phyloP scores from a whole-genome alignment of 169 alveolate genomes.

The Theileria sp. region DNA sequence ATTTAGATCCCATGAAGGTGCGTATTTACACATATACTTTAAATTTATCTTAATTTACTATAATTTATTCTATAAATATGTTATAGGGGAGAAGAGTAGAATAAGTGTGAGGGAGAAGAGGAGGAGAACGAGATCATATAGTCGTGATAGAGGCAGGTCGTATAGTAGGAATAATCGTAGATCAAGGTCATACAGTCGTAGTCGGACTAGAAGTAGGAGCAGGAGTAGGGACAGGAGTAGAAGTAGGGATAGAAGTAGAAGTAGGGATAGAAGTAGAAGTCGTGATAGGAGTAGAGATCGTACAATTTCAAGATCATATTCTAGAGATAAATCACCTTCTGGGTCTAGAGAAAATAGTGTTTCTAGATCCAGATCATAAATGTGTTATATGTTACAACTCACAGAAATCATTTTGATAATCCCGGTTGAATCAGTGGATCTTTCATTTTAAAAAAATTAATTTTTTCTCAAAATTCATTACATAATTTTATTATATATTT shows the following conservation, averaged over 20 bases:
- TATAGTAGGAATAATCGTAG: constrained; percentile 31
- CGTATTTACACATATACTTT: background rate
- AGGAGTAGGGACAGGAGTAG: background rate
- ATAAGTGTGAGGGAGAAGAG: constrained; percentile 78
- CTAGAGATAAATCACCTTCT: constrained; percentile 48
- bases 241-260: background rate
- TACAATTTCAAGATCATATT: constrained; percentile 43
- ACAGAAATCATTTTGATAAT: background rate
- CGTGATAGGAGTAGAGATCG: constrained; percentile 54
- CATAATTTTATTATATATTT: background rate
- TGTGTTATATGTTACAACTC: background rate
- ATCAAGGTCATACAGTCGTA: constrained; percentile 28
- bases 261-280: constrained; percentile 7
- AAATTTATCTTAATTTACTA: too few species aligned
- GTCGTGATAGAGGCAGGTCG: constrained; percentile 34
- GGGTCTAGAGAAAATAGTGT: constrained; percentile 53
- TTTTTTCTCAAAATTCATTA: background rate
- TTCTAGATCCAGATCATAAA: constrained; percentile 48
- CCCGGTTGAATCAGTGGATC: background rate
- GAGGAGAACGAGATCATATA: constrained; percentile 36
- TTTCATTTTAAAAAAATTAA: background rate
- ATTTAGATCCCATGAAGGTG: constrained; percentile 80
- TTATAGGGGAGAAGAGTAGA: constrained; percentile 76
- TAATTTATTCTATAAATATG: background rate
- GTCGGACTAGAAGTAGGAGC: background rate